A percentile compares a stretch with the other conserved stretches of the same genome.
phyloP scores from a whole-genome alignment of 1,139 yeast species.

The Blastobotrys indianensis region DNA sequence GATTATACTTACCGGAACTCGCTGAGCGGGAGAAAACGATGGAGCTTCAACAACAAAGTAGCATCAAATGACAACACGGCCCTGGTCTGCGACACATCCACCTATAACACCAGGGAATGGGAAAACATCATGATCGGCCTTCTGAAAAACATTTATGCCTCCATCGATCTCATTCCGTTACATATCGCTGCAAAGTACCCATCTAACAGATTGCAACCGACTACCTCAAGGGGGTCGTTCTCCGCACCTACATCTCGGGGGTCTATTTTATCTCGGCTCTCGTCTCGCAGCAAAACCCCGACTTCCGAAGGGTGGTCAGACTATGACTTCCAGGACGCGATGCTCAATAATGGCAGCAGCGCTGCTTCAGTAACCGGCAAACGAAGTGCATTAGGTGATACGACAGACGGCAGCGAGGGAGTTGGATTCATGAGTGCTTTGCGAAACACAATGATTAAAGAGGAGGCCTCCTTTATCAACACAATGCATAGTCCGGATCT shows the following conservation, averaged over 20 bases:
- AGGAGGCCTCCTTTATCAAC: constrained; percentile 24
- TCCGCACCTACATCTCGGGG: constrained; percentile 12
- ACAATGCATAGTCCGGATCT: background rate
- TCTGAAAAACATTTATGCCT: constrained; percentile 26
- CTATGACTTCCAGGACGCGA: constrained; percentile 23
- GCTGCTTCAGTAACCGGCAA: constrained; percentile 9
- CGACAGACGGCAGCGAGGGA: constrained; percentile 13
- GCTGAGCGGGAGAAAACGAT: constrained; percentile 14
- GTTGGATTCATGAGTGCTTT: constrained; percentile 33
- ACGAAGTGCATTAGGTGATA: constrained; percentile 15
- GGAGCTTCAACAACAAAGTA: constrained; percentile 17
- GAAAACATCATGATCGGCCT: constrained; percentile 21
- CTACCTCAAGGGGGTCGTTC: constrained; percentile 13
- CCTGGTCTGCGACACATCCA: constrained; percentile 18
- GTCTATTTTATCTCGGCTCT: constrained; percentile 15
- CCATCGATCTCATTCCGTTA: constrained; percentile 28
- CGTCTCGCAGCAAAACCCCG: constrained; percentile 16
- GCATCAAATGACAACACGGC: constrained; percentile 17
- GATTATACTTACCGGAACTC: constrained; percentile 12
- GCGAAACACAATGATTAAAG: constrained; percentile 28
- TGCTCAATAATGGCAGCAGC: constrained; percentile 3
- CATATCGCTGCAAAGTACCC: constrained; percentile 18
- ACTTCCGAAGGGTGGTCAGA: constrained; percentile 18
- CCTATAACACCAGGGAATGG: constrained; percentile 26
- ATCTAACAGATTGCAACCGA: constrained; percentile 18